Evolutionary conservation across 148 eudicot genomes (phyloP).

Genomic region (Rhododendron mucronatum): DNA sequence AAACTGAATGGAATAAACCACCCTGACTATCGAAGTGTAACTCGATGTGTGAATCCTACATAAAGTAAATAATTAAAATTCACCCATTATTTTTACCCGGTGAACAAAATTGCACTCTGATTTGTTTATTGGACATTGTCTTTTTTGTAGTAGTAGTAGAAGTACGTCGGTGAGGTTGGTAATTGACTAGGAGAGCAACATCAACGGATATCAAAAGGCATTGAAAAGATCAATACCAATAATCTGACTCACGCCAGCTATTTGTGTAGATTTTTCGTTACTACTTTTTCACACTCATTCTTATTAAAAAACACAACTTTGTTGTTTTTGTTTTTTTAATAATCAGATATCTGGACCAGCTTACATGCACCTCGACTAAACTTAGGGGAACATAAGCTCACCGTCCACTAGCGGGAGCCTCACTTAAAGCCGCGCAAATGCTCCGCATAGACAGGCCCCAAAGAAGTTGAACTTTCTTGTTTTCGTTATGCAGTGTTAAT

Average conservation of each 20-base stretch:
- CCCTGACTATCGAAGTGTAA: background rate
- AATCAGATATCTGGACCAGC: background rate
- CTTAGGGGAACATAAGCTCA: too few species aligned
- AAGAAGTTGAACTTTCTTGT: too few species aligned
- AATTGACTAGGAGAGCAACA: constrained; percentile 1
- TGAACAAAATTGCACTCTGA: background rate
- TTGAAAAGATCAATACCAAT: background rate
- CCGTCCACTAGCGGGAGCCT: too few species aligned
- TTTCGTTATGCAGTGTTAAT: background rate
- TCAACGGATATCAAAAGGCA: background rate
- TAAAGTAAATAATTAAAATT: background rate
- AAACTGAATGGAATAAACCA: background rate
- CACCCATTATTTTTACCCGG: background rate
- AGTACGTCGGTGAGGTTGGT: background rate
- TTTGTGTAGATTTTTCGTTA: background rate
- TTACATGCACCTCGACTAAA: background rate
- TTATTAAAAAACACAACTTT: background rate
- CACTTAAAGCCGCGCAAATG: too few species aligned
- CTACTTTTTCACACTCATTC: background rate
- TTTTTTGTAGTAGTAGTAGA: background rate
- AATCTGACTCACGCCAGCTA: background rate
- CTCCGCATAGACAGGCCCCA: too few species aligned
- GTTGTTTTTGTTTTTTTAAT: too few species aligned
- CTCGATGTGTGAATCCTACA: background rate
- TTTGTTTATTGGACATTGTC: background rate